phyloP scores from a whole-genome alignment of 257 asterid species.

The Nyctanthes arbortristis region DNA sequence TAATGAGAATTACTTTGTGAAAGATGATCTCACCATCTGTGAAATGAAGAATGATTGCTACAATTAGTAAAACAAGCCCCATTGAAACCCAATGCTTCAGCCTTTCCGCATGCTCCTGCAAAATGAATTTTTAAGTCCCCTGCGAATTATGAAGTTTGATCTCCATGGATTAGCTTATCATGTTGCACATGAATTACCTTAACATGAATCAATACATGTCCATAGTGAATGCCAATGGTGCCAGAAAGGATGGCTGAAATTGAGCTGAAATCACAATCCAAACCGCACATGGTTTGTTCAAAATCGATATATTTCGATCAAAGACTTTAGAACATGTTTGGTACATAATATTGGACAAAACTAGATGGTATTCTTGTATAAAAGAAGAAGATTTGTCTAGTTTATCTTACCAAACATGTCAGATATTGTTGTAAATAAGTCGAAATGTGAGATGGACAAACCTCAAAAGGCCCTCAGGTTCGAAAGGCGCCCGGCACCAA shows the following conservation, averaged over 20 bases:
- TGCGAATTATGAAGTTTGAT: not conserved
- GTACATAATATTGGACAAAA: not conserved
- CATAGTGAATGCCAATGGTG: slow-evolving; percentile 83
- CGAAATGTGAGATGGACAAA: slow-evolving; percentile 4
- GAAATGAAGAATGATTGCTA: slow-evolving; percentile 71
- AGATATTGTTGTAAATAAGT: not conserved
- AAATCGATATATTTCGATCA: not conserved
- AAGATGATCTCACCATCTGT: slow-evolving; percentile 60
- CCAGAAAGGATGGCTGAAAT: slow-evolving; percentile 82
- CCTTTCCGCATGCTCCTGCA: slow-evolving; percentile 75
- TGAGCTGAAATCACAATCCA: slow-evolving; percentile 44
- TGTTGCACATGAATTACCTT: slow-evolving; percentile 38
- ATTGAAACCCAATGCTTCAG: slow-evolving; percentile 82
- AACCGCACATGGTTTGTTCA: not conserved
- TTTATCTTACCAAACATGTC: not conserved
- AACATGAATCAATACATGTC: slow-evolving; percentile 80
- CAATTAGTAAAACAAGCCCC: slow-evolving; percentile 54
- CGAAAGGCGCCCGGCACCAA: slow-evolving; percentile 90
- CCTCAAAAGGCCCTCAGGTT: slow-evolving; percentile 89
- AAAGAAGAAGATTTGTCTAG: not conserved
- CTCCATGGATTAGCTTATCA: not conserved
- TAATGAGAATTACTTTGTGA: not conserved
- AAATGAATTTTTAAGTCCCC: not conserved
- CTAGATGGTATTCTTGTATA: not conserved
- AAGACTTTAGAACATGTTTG: not conserved